A percentile compares a stretch with the other conserved stretches of the same genome.
Conservation (phyloP, 2,329 filamentous ascomycete genomes). For the Teratosphaeria nubilosa region DNA sequence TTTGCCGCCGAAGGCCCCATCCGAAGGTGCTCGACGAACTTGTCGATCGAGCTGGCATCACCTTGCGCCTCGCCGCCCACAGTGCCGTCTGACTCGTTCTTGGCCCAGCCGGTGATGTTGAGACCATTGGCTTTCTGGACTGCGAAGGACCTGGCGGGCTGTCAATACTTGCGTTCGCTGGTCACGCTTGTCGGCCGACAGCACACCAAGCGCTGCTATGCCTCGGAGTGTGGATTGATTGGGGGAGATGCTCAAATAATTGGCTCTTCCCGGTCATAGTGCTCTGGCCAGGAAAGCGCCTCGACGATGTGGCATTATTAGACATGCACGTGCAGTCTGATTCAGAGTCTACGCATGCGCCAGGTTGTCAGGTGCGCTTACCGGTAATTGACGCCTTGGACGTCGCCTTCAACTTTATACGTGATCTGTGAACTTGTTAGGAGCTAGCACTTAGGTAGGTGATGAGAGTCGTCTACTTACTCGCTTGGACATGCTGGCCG, state of each 20-base stretch:
- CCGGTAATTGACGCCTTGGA: slow-evolving; percentile 45
- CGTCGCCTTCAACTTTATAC: slow-evolving; percentile 37
- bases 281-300: too few species aligned
- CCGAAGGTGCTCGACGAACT: slow-evolving; percentile 65
- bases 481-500: slow-evolving; percentile 20
- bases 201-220: background rate
- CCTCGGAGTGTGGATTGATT: too few species aligned
- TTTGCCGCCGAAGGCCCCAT: slow-evolving; percentile 61
- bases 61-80: slow-evolving; percentile 84
- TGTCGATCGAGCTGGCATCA: slow-evolving; percentile 50
- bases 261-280: background rate
- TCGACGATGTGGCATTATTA: background rate
- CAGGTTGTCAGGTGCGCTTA: slow-evolving; percentile 11
- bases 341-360: background rate
- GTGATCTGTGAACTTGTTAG: slow-evolving; percentile 27
- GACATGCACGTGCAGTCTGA: background rate
- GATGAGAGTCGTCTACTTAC: slow-evolving; percentile 8
- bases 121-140: slow-evolving; percentile 33
- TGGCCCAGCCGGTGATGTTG: slow-evolving; percentile 37
- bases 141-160: slow-evolving; percentile 28
- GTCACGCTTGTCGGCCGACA: background rate
- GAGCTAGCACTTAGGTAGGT: too few species aligned
- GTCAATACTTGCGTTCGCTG: background rate
- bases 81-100: slow-evolving; percentile 37
- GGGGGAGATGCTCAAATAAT: background rate